These are phyloP conservation scores for Chaetothyriales sp. DNA, from an alignment of 2,329 filamentous ascomycete species.

Conservation along the genomic window DNA sequence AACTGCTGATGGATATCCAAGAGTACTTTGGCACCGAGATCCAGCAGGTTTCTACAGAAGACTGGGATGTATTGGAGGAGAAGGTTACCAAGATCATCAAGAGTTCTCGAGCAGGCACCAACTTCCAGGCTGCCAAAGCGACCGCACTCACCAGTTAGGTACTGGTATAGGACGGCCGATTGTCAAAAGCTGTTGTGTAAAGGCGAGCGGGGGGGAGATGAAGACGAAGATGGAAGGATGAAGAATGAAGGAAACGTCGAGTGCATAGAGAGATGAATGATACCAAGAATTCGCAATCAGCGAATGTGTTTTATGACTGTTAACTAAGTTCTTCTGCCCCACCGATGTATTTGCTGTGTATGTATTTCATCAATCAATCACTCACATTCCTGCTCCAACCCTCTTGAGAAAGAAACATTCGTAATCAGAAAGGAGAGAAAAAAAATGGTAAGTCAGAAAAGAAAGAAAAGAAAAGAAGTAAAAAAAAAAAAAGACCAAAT, in stretches of 20 bases:
- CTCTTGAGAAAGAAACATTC: too few relatives aligned
- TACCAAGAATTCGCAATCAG: background rate
- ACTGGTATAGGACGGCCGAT: background rate
- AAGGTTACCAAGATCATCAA: slow-evolving; percentile 71
- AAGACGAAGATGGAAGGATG: background rate
- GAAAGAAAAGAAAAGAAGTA: too few relatives aligned
- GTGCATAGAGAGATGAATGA: background rate
- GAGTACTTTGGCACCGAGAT: slow-evolving; percentile 67
- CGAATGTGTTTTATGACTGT: background rate
- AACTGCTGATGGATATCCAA: slow-evolving; percentile 65
- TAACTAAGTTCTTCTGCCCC: too few relatives aligned
- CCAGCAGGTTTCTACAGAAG: slow-evolving; percentile 62
- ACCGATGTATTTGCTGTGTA: too few relatives aligned
- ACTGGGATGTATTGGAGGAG: slow-evolving; percentile 83
- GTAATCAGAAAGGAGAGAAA: too few relatives aligned
- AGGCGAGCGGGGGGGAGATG: background rate
- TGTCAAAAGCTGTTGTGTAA: background rate
- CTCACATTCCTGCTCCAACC: too few relatives aligned
- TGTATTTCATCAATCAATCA: too few relatives aligned
- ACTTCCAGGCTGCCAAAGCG: slow-evolving; percentile 19
- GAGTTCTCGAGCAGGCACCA: slow-evolving; percentile 29
- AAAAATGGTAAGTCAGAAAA: too few relatives aligned
- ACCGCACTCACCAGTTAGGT: background rate
- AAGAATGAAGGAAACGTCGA: background rate
- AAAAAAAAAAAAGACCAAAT: background rate